These are phyloP conservation scores for Populus hybrid DNA, from an alignment of 441 rosid species.

Conservation along the genomic window DNA sequence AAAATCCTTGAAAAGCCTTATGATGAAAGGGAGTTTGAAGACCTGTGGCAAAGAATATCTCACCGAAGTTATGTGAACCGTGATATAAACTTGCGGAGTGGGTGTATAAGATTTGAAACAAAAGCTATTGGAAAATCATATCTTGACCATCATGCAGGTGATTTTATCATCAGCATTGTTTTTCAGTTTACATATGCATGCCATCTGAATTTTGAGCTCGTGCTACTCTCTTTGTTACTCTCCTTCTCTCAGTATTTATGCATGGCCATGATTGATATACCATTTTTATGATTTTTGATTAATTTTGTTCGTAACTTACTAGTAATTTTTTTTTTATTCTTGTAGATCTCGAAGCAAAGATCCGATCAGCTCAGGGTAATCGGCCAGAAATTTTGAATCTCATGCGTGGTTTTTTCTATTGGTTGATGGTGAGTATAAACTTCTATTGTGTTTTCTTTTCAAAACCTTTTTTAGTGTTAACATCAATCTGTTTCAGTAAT, in stretches of 20 bases:
- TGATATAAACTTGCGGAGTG: slow-evolving; percentile 32
- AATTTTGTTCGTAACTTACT: background rate
- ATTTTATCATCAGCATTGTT: slow-evolving; percentile 10
- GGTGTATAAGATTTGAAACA: slow-evolving; percentile 16
- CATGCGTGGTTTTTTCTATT: background rate
- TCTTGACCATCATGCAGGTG: slow-evolving; percentile 42
- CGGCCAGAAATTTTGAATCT: background rate
- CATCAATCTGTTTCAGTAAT: background rate
- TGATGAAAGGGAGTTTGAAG: slow-evolving; percentile 31
- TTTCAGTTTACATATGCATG: slow-evolving; percentile 1
- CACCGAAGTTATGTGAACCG: background rate
- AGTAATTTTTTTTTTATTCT: background rate
- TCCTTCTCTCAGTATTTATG: background rate
- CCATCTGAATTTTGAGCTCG: background rate
- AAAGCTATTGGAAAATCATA: slow-evolving; percentile 31
- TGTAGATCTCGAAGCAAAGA: background rate
- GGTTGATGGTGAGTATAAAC: background rate
- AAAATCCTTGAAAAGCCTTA: slow-evolving; percentile 44
- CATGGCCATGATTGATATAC: background rate
- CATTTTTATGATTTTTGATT: background rate
- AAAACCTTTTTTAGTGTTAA: background rate
- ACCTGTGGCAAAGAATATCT: slow-evolving; percentile 14
- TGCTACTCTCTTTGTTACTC: background rate
- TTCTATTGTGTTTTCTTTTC: background rate
- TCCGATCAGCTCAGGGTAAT: background rate